Conservation (phyloP, 1,284 basidiomycete genomes). For the Ustanciosporium gigantosporum region DNA sequence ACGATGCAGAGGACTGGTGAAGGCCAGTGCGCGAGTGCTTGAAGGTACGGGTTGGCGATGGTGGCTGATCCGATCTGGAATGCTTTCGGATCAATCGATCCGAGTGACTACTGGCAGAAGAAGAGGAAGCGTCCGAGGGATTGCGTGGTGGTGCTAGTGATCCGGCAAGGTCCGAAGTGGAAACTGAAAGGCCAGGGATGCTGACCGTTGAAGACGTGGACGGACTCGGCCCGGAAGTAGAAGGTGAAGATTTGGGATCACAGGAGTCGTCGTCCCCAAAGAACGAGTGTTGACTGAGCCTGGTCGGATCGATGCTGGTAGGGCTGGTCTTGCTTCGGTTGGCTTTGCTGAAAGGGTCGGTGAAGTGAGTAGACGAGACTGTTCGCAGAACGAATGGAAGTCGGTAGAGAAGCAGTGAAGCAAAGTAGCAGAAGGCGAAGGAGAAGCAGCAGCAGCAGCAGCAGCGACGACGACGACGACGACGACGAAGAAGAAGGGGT, state of each 20-base stretch:
- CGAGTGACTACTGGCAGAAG: conserved; percentile 1
- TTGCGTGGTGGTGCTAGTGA: not conserved
- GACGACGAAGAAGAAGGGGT: no score
- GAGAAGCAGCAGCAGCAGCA: no score
- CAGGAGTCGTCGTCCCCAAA: conserved; percentile 24
- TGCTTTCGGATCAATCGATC: conserved; percentile 12
- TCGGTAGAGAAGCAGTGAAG: no score
- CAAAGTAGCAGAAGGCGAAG: no score
- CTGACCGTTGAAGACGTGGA: conserved; percentile 25
- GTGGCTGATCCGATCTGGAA: conserved; percentile 21
- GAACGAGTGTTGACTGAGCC: conserved; percentile 8
- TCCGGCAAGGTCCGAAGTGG: not conserved
- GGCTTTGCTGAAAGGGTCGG: conserved; percentile 29
- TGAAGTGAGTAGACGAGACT: conserved; percentile 35
- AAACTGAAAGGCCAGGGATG: conserved; percentile 3
- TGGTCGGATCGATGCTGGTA: conserved; percentile 3
- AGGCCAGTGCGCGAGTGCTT: conserved; percentile 16
- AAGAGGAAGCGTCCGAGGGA: conserved; percentile 4
- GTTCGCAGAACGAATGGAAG: no score
- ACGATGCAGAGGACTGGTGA: not conserved
- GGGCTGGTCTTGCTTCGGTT: conserved; percentile 21
- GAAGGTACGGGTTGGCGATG: conserved; percentile 23
- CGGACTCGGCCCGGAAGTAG: conserved; percentile 13
- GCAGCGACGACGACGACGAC: no score
- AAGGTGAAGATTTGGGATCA: conserved; percentile 36